Conservation (phyloP, 345 rosid species). For the Acer negundo region DNA sequence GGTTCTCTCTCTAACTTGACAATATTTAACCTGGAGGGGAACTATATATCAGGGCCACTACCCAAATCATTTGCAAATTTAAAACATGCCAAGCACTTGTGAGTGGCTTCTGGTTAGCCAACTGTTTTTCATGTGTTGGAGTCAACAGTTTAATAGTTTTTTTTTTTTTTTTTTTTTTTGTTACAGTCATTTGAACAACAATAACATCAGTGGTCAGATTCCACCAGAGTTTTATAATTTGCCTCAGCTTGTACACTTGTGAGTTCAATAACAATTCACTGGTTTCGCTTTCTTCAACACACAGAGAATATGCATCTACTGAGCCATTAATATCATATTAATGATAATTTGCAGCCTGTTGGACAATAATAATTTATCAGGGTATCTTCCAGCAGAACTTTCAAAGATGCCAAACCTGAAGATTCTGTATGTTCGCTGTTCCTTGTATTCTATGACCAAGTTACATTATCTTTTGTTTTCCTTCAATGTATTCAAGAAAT, state of each 20-base stretch:
- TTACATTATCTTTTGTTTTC: neutral
- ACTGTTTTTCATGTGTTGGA: constrained; percentile 8
- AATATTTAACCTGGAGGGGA: constrained; percentile 84
- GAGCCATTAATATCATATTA: neutral
- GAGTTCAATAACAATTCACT: constrained; percentile 38
- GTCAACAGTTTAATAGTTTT: neutral
- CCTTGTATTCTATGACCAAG: constrained; percentile 42
- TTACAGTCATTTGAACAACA: constrained; percentile 96
- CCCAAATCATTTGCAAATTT: constrained; percentile 80
- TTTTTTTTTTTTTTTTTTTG: neutral
- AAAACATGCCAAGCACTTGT: constrained; percentile 83
- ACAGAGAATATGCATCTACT: neutral
- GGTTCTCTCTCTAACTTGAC: constrained; percentile 75
- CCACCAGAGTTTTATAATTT: constrained; percentile 72
- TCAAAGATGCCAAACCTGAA: constrained; percentile 50
- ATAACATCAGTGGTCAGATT: constrained; percentile 86
- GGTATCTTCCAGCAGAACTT: constrained; percentile 75
- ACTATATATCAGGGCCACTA: constrained; percentile 72
- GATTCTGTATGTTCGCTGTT: constrained; percentile 41
- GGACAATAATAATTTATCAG: constrained; percentile 84
- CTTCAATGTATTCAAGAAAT: neutral
- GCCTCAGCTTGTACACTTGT: constrained; percentile 83
- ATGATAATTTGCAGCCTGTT: constrained; percentile 63
- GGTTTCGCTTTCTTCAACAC: constrained; percentile 6
- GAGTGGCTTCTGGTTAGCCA: constrained; percentile 36